Conservation (phyloP, 1,284 basidiomycete species). For the Apiotrichum laibachii region DNA sequence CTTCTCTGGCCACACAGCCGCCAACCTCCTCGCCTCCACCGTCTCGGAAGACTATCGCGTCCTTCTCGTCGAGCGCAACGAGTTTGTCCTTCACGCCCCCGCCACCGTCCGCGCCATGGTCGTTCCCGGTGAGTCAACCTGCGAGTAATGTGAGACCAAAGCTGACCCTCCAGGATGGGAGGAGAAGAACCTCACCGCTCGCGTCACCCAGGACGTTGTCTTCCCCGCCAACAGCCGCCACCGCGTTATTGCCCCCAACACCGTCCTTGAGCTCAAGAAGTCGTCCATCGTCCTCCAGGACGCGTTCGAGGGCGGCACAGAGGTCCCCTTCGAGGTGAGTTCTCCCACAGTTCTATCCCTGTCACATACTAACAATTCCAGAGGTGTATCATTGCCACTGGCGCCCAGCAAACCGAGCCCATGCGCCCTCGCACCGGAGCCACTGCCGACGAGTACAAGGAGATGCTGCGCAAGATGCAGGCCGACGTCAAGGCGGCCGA, state of each 20-base stretch:
- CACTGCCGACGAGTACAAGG: conserved; percentile 25
- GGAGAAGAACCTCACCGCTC: conserved; percentile 37
- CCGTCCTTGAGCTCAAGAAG: conserved; percentile 45
- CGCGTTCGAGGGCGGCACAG: conserved; percentile 44
- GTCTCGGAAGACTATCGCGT: conserved; percentile 50
- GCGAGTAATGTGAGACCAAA: background rate
- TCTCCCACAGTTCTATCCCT: conserved; percentile 33
- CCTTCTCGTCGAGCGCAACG: conserved; percentile 51
- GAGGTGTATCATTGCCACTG: conserved; percentile 46
- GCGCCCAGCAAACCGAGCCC: conserved; percentile 43
- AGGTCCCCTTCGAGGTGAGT: conserved; percentile 49
- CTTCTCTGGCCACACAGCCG: conserved; percentile 38
- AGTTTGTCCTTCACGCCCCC: conserved; percentile 47
- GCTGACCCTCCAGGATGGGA: conserved; percentile 43
- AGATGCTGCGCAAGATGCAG: conserved; percentile 34
- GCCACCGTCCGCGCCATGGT: conserved; percentile 50
- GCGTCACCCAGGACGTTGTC: conserved; percentile 36
- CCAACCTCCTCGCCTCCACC: conserved; percentile 37
- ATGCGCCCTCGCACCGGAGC: conserved; percentile 41
- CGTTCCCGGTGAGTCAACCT: conserved; percentile 40
- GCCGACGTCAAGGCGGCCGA: conserved; percentile 36
- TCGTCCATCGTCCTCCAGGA: conserved; percentile 43
- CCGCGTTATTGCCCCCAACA: conserved; percentile 39
- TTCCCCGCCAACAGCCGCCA: conserved; percentile 40
- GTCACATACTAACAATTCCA: conserved; percentile 28